These are phyloP conservation scores for Eucalyptus melliodora DNA, from an alignment of 345 rosid species.

Conservation along the genomic window DNA sequence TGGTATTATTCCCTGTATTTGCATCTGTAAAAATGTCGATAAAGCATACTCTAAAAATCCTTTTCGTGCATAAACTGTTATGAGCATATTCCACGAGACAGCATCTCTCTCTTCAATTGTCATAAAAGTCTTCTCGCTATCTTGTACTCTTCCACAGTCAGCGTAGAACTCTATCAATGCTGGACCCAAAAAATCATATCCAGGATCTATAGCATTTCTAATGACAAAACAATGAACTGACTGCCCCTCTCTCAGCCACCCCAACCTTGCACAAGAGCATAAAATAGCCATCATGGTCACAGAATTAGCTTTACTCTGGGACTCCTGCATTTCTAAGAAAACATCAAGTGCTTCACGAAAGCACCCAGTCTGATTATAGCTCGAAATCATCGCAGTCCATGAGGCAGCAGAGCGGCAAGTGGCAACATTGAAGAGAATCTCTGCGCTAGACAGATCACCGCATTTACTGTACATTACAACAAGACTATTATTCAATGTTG, in stretches of 20 bases:
- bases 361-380: slow-evolving; percentile 42
- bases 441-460: slow-evolving; percentile 52
- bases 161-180: slow-evolving; percentile 56
- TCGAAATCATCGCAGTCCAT: slow-evolving; percentile 73
- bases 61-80: slow-evolving; percentile 37
- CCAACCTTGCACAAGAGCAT: slow-evolving; percentile 50
- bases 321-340: slow-evolving; percentile 41
- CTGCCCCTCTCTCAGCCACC: slow-evolving; percentile 51
- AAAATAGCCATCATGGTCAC: slow-evolving; percentile 53
- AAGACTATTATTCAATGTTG: slow-evolving; percentile 34
- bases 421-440: slow-evolving; percentile 23
- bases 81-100: slow-evolving; percentile 62
- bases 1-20: slow-evolving; percentile 20
- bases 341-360: slow-evolving; percentile 31
- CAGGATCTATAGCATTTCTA: slow-evolving; percentile 21
- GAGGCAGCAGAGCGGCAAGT: slow-evolving; percentile 16
- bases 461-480: slow-evolving; percentile 62
- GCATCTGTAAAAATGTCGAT: slow-evolving; percentile 39
- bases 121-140: slow-evolving; percentile 33
- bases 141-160: slow-evolving; percentile 27
- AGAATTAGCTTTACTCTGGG: slow-evolving; percentile 32
- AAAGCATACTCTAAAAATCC: slow-evolving; percentile 44
- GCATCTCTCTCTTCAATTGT: slow-evolving; percentile 29
- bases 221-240: slow-evolving; percentile 57
- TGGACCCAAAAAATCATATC: slow-evolving; percentile 42